Evolutionary conservation across 225 moss, liverwort and hornwort genomes (phyloP).

Genomic region (Rhytidiadelphus loreus): DNA sequence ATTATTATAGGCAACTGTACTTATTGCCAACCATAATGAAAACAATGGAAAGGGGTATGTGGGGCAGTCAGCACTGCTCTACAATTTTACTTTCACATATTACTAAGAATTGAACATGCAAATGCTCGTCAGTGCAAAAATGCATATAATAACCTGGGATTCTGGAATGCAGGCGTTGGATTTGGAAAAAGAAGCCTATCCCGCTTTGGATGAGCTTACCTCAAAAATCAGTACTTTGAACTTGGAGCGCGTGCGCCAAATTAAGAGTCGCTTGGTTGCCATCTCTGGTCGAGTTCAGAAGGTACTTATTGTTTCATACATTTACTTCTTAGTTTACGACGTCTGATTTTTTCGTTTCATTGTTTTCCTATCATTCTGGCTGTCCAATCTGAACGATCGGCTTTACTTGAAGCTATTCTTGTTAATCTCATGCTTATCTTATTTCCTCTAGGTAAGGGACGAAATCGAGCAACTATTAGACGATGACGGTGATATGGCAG

Average conservation of each 20-base stretch:
- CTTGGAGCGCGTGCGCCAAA: constrained; percentile 93
- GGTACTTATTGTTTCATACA: constrained; percentile 20
- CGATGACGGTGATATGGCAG: constrained; percentile 99
- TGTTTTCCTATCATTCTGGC: neutral
- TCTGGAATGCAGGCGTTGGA: constrained; percentile 44
- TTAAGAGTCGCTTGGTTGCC: constrained; percentile 92
- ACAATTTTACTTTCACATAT: neutral
- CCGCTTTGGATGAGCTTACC: constrained; percentile 88
- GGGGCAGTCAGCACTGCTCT: neutral
- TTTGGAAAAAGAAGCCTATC: constrained; percentile 87
- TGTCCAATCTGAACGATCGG: neutral
- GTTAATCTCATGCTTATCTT: neutral
- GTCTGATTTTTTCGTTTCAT: neutral
- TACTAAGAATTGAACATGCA: neutral
- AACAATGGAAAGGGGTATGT: neutral
- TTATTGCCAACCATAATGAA: neutral
- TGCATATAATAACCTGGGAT: neutral
- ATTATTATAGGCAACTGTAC: neutral
- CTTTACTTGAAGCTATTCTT: neutral
- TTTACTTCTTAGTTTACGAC: neutral
- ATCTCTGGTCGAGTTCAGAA: constrained; percentile 93
- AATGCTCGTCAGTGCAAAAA: neutral
- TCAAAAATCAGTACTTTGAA: constrained; percentile 90
- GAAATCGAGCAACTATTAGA: constrained; percentile 97
- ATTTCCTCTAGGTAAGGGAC: constrained; percentile 68